Conservation (phyloP, 169 alveolate genomes). For the Theileria equi region DNA sequence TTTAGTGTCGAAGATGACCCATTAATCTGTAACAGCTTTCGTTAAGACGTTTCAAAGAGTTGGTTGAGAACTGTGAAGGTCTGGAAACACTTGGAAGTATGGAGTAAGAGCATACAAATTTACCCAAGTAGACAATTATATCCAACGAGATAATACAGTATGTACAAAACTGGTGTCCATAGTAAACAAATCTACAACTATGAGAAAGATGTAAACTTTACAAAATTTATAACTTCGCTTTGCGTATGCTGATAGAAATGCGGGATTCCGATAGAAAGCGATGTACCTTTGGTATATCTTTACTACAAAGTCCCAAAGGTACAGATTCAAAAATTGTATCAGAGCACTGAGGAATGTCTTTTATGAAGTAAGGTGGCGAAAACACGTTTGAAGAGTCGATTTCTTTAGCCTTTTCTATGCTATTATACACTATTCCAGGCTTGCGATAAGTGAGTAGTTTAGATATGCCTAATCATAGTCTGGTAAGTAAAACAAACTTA, state of each 20-base stretch:
- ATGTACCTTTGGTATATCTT: neutral
- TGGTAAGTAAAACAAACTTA: neutral
- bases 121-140: no score
- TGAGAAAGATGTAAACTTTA: no score
- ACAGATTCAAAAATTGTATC: slow-evolving; percentile 6
- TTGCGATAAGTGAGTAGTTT: slow-evolving; percentile 35
- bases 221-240: slow-evolving; percentile 46
- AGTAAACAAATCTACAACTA: no score
- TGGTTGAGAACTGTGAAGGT: no score
- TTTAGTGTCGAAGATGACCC: no score
- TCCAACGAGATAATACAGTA: no score
- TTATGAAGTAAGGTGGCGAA: slow-evolving; percentile 36
- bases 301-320: neutral
- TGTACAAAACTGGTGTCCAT: no score
- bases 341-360: slow-evolving; percentile 22
- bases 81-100: no score
- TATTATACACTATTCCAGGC: slow-evolving; percentile 20
- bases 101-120: no score
- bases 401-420: neutral
- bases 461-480: slow-evolving; percentile 27
- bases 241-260: slow-evolving; percentile 58
- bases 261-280: slow-evolving; percentile 3
- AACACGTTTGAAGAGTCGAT: neutral
- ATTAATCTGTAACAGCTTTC: no score
- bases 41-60: no score